Conservation (phyloP, 2,329 filamentous ascomycete species). For the Graphium sp. region DNA sequence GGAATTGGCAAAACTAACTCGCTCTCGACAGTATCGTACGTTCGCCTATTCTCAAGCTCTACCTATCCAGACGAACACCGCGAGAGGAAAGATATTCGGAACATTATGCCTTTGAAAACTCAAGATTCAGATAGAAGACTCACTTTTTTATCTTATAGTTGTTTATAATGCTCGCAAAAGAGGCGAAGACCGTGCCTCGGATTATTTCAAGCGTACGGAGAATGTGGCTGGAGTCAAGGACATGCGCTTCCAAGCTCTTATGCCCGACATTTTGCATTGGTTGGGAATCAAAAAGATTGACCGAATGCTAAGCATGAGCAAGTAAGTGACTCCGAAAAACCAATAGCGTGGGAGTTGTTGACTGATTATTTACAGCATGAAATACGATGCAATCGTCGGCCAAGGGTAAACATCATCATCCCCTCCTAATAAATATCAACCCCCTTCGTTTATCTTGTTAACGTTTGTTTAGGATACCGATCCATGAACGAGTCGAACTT, state of each 20-base stretch:
- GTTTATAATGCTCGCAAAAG: constrained; percentile 71
- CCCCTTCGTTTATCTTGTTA: constrained; percentile 7
- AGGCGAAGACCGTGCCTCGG: constrained; percentile 63
- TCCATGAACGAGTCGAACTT: constrained; percentile 78
- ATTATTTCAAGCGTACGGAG: constrained; percentile 95
- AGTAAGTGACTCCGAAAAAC: constrained; percentile 36
- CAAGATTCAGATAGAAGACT: background rate
- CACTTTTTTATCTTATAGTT: too few relatives aligned
- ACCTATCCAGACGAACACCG: background rate
- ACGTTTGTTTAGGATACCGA: constrained; percentile 47
- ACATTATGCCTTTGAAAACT: background rate
- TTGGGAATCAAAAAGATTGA: constrained; percentile 97
- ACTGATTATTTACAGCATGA: constrained; percentile 43
- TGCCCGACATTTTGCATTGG: constrained; percentile 97
- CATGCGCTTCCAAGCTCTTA: constrained; percentile 95
- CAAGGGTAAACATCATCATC: constrained; percentile 42
- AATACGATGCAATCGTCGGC: constrained; percentile 74
- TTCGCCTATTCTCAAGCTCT: background rate
- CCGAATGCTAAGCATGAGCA: constrained; percentile 96
- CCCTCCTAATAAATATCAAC: background rate
- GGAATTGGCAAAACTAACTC: too few relatives aligned
- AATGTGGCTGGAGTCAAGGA: constrained; percentile 94
- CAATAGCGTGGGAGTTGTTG: constrained; percentile 3
- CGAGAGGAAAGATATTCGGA: background rate
- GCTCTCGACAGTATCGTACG: constrained; percentile 10